phyloP scores from a whole-genome alignment of 257 asterid species.

The Capsicum baccatum region DNA sequence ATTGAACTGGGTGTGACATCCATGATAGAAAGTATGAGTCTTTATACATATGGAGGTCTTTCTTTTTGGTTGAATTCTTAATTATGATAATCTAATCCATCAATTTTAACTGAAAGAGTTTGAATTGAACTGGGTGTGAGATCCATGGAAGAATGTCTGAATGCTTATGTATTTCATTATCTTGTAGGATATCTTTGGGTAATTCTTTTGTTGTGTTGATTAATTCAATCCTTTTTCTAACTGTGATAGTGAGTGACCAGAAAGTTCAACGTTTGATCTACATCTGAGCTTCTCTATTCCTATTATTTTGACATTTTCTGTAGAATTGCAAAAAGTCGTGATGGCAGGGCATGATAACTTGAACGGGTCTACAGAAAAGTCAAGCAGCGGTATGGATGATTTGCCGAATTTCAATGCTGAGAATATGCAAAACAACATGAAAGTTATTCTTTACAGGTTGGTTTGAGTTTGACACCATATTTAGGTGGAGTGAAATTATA shows the following conservation, averaged over 20 bases:
- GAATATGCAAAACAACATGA: conserved; percentile 73
- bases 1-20: neutral
- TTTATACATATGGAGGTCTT: neutral
- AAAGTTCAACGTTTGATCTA: neutral
- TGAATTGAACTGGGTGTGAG: conserved; percentile 18
- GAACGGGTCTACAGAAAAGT: conserved; percentile 49
- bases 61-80: neutral
- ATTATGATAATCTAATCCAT: neutral
- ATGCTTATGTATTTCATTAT: neutral
- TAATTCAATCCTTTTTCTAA: neutral
- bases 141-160: neutral
- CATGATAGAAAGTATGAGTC: neutral
- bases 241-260: neutral
- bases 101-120: neutral
- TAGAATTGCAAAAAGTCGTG: conserved; percentile 31
- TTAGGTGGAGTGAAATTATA: neutral
- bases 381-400: conserved; percentile 56
- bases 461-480: conserved; percentile 27
- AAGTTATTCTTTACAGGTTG: conserved; percentile 72
- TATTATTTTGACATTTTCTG: neutral
- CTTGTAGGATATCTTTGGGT: neutral
- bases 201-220: neutral
- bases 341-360: conserved; percentile 66
- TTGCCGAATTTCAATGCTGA: conserved; percentile 72
- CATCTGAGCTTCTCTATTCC: neutral